phyloP scores from a whole-genome alignment of 257 asterid genomes.

The Solanum pinnatisectum region DNA sequence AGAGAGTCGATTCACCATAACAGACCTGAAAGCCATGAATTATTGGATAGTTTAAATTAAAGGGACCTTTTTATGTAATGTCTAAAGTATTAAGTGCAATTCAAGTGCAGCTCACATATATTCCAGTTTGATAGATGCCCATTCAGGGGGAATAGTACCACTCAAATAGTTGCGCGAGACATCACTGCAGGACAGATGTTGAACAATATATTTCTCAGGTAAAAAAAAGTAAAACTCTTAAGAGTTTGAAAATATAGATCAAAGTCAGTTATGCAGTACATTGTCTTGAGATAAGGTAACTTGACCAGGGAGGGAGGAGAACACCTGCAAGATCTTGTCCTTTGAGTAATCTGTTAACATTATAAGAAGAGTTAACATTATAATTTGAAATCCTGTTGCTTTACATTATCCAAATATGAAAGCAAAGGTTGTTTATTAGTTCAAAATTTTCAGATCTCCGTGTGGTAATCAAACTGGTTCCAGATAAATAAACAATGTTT shows the following conservation, averaged over 20 bases:
- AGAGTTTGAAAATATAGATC: background rate
- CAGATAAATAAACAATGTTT: background rate
- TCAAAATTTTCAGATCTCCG: background rate
- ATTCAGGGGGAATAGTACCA: conserved; percentile 59
- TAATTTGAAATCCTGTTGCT: no score
- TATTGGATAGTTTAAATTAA: background rate
- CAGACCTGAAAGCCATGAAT: background rate
- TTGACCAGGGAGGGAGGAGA: conserved; percentile 35
- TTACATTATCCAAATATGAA: background rate
- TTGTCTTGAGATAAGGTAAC: conserved; percentile 42
- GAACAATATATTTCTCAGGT: background rate
- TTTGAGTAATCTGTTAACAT: conserved; percentile 30
- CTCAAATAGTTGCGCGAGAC: conserved; percentile 48
- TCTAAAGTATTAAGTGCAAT: background rate
- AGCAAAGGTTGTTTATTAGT: background rate
- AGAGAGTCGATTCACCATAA: conserved; percentile 1
- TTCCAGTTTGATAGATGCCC: conserved; percentile 49
- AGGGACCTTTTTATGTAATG: background rate
- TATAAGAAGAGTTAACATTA: no score
- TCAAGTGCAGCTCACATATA: conserved; percentile 22
- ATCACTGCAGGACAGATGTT: conserved; percentile 25
- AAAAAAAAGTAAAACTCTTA: no score
- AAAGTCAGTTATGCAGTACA: conserved; percentile 17
- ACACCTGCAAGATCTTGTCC: conserved; percentile 42
- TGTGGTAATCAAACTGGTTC: background rate